Evolutionary conservation across 73 alveolate genomes (phyloP).

Genomic region (Uronychia binucleata): DNA sequence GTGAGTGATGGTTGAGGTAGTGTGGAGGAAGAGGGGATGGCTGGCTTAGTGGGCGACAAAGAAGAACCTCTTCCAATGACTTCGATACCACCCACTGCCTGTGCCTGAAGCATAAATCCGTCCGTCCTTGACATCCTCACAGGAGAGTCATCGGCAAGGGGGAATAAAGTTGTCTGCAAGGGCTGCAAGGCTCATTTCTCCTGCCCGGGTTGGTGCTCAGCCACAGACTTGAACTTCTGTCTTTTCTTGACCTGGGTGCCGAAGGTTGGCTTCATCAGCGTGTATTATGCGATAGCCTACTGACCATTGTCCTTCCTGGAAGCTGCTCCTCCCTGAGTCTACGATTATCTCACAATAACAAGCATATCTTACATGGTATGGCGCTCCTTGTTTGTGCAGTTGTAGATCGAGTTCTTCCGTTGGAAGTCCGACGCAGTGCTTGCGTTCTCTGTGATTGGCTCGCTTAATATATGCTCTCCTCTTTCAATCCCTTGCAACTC

Average conservation of each 20-base stretch:
- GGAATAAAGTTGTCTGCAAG: background rate
- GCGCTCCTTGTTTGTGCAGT: too few relatives aligned
- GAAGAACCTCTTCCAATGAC: too few relatives aligned
- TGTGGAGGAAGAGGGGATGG: too few relatives aligned
- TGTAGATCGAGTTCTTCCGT: background rate
- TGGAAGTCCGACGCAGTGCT: background rate
- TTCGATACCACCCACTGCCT: too few relatives aligned
- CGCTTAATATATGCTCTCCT: background rate
- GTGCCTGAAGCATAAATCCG: too few relatives aligned
- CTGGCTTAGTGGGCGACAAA: too few relatives aligned
- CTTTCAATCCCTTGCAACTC: background rate
- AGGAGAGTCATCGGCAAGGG: background rate
- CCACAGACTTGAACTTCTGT: background rate
- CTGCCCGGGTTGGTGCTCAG: background rate
- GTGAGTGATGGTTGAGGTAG: too few relatives aligned
- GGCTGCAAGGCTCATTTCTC: background rate
- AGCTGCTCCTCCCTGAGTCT: background rate
- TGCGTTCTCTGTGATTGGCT: background rate
- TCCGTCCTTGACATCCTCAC: too few relatives aligned
- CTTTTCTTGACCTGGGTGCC: background rate
- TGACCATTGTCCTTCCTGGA: background rate
- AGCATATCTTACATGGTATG: background rate
- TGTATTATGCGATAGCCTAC: background rate
- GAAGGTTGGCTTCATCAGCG: background rate
- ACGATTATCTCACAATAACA: too few relatives aligned